Conservation (phyloP, 768 basidiomycete species). For the Tulasnella calospora region DNA sequence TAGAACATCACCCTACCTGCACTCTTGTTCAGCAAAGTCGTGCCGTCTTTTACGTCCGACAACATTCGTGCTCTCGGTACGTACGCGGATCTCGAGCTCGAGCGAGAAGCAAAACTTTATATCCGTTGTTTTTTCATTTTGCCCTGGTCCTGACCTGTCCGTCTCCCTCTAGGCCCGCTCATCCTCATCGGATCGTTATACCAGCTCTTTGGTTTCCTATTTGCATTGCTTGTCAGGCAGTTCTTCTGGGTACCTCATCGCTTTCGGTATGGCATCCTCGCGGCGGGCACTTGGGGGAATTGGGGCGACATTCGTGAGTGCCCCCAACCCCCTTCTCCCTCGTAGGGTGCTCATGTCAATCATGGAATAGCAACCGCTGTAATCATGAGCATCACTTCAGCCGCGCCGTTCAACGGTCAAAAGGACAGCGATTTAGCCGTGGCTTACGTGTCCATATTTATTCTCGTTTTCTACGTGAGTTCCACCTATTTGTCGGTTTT, state of each 20-base stretch:
- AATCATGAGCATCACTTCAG: conserved; percentile 55
- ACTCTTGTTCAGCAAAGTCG: conserved; percentile 66
- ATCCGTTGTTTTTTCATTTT: background rate
- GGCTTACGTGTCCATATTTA: conserved; percentile 60
- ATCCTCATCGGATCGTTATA: conserved; percentile 59
- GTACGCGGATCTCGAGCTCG: background rate
- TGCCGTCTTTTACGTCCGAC: conserved; percentile 57
- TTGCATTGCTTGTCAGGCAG: conserved; percentile 54
- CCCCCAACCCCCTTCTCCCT: background rate
- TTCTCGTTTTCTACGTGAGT: conserved; percentile 55
- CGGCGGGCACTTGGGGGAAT: conserved; percentile 66
- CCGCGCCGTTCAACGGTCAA: conserved; percentile 56
- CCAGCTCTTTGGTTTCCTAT: conserved; percentile 48
- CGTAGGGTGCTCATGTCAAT: background rate
- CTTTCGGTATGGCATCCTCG: conserved; percentile 64
- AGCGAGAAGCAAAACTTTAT: background rate
- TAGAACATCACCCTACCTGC: conserved; percentile 57
- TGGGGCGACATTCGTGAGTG: conserved; percentile 64
- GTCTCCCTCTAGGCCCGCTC: conserved; percentile 49
- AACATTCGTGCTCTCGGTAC: conserved; percentile 42
- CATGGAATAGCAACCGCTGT: conserved; percentile 55
- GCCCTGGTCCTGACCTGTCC: background rate
- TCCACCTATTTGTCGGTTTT: background rate
- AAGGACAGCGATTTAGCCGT: conserved; percentile 57
- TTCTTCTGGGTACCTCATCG: conserved; percentile 75